Evolutionary conservation across 495 filamentous ascomycete genomes (phyloP).

Genomic region (Neurospora sp.): DNA sequence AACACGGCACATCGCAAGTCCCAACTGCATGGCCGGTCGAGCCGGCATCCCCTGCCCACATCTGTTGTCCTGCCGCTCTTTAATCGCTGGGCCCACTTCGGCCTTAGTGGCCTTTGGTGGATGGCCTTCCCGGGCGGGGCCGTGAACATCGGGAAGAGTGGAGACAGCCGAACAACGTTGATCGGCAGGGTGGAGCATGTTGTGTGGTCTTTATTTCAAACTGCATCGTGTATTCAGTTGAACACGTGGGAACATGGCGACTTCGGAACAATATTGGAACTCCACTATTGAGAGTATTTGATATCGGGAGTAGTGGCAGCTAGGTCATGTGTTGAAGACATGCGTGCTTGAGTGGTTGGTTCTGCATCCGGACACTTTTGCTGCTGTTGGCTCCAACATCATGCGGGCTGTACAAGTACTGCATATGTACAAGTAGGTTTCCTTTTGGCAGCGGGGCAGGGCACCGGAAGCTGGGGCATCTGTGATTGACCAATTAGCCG

Average conservation of each 20-base stretch:
- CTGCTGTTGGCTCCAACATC: neutral
- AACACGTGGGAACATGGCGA: neutral
- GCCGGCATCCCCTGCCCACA: neutral
- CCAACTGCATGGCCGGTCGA: neutral
- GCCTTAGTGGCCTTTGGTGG: neutral
- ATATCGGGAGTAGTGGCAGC: neutral
- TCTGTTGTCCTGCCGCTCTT: neutral
- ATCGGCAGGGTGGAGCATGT: neutral
- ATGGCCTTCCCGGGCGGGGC: neutral
- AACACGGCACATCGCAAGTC: neutral
- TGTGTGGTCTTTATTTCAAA: neutral
- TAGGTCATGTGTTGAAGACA: neutral
- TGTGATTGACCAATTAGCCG: neutral
- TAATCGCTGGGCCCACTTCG: neutral
- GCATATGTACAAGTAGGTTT: neutral
- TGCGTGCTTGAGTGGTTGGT: neutral
- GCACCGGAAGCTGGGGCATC: neutral
- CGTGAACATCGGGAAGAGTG: neutral
- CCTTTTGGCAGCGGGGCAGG: neutral
- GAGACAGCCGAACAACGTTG: neutral
- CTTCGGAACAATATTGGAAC: neutral
- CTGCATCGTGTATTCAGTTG: neutral
- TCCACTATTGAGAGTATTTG: neutral
- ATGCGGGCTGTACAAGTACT: neutral
- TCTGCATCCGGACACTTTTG: neutral